Conservation (phyloP, 2,329 filamentous ascomycete species). For the Talaromyces islandicus region DNA sequence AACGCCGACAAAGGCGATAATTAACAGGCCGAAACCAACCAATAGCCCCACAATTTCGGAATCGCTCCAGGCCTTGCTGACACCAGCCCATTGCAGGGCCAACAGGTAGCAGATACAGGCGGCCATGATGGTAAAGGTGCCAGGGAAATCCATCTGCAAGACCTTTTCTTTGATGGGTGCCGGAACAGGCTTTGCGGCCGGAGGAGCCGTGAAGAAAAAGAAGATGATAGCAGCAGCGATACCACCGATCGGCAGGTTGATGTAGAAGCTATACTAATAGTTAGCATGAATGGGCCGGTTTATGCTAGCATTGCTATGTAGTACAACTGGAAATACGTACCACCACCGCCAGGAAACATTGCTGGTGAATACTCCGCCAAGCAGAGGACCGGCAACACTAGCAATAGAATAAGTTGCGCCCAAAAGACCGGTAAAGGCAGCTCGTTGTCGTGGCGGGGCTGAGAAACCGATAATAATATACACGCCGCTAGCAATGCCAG, state of each 20-base stretch:
- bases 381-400: slow-evolving; percentile 42
- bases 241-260: slow-evolving; percentile 29
- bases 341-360: slow-evolving; percentile 43
- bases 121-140: slow-evolving; percentile 16
- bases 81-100: slow-evolving; percentile 11
- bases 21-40: slow-evolving; percentile 16
- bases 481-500: slow-evolving; percentile 25
- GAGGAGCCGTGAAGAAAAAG: slow-evolving; percentile 21
- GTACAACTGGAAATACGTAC: slow-evolving; percentile 7
- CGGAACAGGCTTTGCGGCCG: slow-evolving; percentile 6
- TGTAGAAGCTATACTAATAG: slow-evolving; percentile 21
- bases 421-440: slow-evolving; percentile 36
- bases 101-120: slow-evolving; percentile 12
- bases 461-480: slow-evolving; percentile 21
- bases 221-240: slow-evolving; percentile 18
- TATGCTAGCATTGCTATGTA: too few relatives aligned
- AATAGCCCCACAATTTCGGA: slow-evolving; percentile 4
- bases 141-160: slow-evolving; percentile 19
- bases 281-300: slow-evolving; percentile 11
- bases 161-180: slow-evolving; percentile 17
- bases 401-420: slow-evolving; percentile 47
- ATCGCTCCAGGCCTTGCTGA: slow-evolving; percentile 7
- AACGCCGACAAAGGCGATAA: slow-evolving; percentile 15
- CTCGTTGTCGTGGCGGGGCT: slow-evolving; percentile 7
- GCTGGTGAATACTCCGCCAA: slow-evolving; percentile 42